Evolutionary conservation across 1,139 yeast species (phyloP).

Genomic region (Protomyces inouyei): DNA sequence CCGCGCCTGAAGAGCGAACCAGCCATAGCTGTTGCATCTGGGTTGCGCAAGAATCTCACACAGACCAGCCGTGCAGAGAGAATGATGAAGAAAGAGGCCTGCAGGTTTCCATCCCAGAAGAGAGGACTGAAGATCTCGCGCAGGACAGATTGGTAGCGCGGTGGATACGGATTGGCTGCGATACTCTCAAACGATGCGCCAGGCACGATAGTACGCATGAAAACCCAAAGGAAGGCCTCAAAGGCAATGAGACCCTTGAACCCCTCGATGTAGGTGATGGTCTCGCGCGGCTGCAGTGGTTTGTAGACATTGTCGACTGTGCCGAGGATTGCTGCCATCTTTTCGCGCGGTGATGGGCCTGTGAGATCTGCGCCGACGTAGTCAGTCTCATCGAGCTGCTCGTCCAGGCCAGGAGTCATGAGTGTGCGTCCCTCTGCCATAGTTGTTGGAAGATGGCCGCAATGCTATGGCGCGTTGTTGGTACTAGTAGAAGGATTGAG

Average conservation of each 20-base stretch:
- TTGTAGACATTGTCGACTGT: not conserved
- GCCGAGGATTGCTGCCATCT: conserved; percentile 1
- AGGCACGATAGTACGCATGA: conserved; percentile 22
- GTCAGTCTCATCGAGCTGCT: conserved; percentile 16
- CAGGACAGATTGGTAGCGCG: conserved; percentile 22
- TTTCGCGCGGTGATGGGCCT: not conserved
- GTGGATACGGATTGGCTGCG: conserved; percentile 10
- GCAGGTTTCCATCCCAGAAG: conserved; percentile 24
- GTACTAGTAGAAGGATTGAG: too few species aligned
- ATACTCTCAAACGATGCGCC: conserved; percentile 24
- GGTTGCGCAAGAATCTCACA: conserved; percentile 3
- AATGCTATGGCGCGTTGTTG: too few species aligned
- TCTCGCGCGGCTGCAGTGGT: not conserved
- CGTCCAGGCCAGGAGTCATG: conserved; percentile 6
- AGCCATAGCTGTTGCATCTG: conserved; percentile 13
- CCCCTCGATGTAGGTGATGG: conserved; percentile 5
- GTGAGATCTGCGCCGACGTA: conserved; percentile 23
- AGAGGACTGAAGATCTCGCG: conserved; percentile 22
- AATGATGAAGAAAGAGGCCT: conserved; percentile 23
- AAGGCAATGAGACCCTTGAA: conserved; percentile 22
- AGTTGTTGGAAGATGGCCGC: not conserved
- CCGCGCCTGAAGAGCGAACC: conserved; percentile 24
- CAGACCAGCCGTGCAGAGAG: conserved; percentile 19
- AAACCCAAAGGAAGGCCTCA: conserved; percentile 25
- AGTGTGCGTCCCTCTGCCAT: conserved; percentile 9